Evolutionary conservation across 768 basidiomycete species (phyloP).

Genomic region (Punctularia strigosozonata): DNA sequence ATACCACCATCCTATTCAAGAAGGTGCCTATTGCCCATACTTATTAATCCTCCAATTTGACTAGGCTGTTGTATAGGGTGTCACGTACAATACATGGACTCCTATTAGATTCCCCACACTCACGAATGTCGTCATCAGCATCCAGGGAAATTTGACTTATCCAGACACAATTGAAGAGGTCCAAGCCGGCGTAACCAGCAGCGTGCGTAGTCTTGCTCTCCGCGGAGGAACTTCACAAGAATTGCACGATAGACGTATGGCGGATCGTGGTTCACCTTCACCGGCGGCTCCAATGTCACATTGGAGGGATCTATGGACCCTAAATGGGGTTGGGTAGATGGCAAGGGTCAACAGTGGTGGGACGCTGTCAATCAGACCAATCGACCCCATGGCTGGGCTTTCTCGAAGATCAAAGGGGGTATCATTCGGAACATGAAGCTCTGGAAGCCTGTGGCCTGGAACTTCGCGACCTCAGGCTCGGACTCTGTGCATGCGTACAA

Average conservation of each 20-base stretch:
- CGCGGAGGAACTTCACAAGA: no score
- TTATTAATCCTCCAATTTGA: no score
- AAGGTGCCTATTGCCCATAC: no score
- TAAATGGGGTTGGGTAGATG: slow-evolving; percentile 55
- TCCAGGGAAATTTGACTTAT: slow-evolving; percentile 49
- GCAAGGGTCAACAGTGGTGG: slow-evolving; percentile 59
- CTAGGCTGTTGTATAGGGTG: no score
- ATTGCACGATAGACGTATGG: no score
- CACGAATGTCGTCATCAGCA: slow-evolving; percentile 42
- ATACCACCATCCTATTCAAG: slow-evolving; percentile 42
- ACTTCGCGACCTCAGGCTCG: slow-evolving; percentile 39
- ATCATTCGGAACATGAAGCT: slow-evolving; percentile 44
- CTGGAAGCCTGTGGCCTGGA: slow-evolving; percentile 43
- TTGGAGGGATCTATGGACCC: slow-evolving; percentile 42
- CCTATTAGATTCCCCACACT: slow-evolving; percentile 43
- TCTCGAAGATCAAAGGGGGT: slow-evolving; percentile 39
- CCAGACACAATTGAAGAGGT: slow-evolving; percentile 37
- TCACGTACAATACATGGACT: slow-evolving; percentile 50
- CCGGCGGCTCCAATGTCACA: slow-evolving; percentile 46
- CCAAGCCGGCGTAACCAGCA: slow-evolving; percentile 14
- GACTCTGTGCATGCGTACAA: slow-evolving; percentile 39
- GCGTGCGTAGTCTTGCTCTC: slow-evolving; percentile 25
- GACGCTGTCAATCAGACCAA: slow-evolving; percentile 38
- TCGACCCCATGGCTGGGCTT: slow-evolving; percentile 42
- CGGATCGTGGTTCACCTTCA: slow-evolving; percentile 36